These are phyloP conservation scores for Pelargonium cotyledonis DNA, from an alignment of 441 rosid species.

Conservation along the genomic window DNA sequence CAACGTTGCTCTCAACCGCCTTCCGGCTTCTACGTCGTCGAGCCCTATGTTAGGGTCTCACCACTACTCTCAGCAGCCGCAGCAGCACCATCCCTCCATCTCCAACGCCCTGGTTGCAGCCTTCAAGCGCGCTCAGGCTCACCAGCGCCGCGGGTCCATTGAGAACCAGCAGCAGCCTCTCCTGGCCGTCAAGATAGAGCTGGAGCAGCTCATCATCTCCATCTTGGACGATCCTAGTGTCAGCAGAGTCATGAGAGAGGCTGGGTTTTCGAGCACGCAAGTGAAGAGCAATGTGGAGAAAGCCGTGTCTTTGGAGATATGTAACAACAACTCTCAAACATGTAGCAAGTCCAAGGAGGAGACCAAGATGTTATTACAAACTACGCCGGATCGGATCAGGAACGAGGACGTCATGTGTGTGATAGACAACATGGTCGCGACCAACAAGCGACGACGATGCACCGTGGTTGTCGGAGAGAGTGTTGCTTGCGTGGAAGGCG, in stretches of 20 bases:
- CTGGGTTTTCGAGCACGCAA: slow-evolving; percentile 65
- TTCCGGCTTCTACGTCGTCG: slow-evolving; percentile 42
- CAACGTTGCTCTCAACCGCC: slow-evolving; percentile 71
- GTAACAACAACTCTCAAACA: slow-evolving; percentile 26
- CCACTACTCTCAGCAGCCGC: slow-evolving; percentile 1
- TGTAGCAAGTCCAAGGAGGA: slow-evolving; percentile 39
- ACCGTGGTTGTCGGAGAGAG: slow-evolving; percentile 59
- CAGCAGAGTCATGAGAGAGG: slow-evolving; percentile 74
- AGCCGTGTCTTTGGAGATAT: slow-evolving; percentile 39
- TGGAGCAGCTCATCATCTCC: slow-evolving; percentile 64
- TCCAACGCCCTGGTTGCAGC: slow-evolving; percentile 73
- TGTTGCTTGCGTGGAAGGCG: slow-evolving; percentile 35
- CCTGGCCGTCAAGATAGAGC: slow-evolving; percentile 55
- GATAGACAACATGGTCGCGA: slow-evolving; percentile 41
- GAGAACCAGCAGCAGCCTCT: slow-evolving; percentile 64
- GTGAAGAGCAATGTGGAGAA: slow-evolving; percentile 60
- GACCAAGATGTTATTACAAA: too few species aligned
- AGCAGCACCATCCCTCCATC: slow-evolving; percentile 43
- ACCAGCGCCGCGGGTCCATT: slow-evolving; percentile 65
- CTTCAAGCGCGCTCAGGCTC: slow-evolving; percentile 75
- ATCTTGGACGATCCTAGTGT: slow-evolving; percentile 40
- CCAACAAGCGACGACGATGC: slow-evolving; percentile 22
- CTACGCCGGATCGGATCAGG: slow-evolving; percentile 16
- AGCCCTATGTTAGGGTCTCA: slow-evolving; percentile 43
- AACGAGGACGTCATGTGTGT: slow-evolving; percentile 51